phyloP scores from a whole-genome alignment of 371 early-diverging fungal genomes.

The Actinomortierella ambigua region DNA sequence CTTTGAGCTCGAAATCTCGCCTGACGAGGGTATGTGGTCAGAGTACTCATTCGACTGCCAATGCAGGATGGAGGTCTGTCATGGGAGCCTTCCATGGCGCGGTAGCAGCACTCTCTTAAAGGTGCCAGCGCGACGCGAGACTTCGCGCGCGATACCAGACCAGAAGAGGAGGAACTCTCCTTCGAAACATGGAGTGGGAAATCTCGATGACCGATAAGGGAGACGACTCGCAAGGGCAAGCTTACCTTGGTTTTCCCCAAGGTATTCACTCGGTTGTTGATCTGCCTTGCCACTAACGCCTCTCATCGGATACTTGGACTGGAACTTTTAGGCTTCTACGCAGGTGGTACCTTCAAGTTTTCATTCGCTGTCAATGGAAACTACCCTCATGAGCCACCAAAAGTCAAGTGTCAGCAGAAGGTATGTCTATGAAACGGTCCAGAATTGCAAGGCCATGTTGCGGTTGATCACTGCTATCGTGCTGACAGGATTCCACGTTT shows the following conservation, averaged over 20 bases:
- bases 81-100: neutral
- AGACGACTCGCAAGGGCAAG: too few species aligned
- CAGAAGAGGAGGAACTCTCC: too few species aligned
- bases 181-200: too few species aligned
- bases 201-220: too few species aligned
- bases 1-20: conserved; percentile 83
- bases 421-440: too few species aligned
- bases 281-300: neutral
- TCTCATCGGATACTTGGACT: conserved; percentile 1
- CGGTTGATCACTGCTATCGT: too few species aligned
- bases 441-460: too few species aligned
- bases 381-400: conserved; percentile 99
- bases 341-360: conserved; percentile 92
- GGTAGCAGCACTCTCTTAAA: neutral
- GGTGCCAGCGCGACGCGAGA: too few species aligned
- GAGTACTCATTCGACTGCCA: neutral
- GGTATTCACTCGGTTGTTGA: too few species aligned
- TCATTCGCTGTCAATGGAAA: conserved; percentile 88
- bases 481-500: too few species aligned
- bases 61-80: conserved; percentile 1
- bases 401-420: conserved; percentile 93
- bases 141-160: too few species aligned
- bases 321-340: conserved; percentile 80
- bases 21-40: conserved; percentile 80
- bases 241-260: too few species aligned